These are phyloP conservation scores for Scleroderma citrinum DNA, from an alignment of 768 basidiomycete genomes.

Conservation along the genomic window DNA sequence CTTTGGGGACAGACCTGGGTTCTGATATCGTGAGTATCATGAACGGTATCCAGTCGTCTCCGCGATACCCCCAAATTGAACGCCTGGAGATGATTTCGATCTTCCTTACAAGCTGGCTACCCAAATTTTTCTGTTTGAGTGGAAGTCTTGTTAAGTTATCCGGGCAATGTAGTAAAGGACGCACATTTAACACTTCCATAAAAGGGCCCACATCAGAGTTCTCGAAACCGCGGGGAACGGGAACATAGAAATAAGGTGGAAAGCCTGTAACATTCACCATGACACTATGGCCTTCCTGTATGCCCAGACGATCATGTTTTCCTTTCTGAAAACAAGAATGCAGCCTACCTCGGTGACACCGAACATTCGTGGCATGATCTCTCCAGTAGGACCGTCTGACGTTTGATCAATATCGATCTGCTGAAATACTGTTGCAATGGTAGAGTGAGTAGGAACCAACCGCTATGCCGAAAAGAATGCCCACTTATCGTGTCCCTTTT, in stretches of 20 bases:
- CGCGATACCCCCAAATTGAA: constrained; percentile 83
- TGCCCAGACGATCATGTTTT: constrained; percentile 1
- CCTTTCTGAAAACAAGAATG: not conserved
- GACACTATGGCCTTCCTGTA: constrained; percentile 70
- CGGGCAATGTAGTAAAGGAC: constrained; percentile 17
- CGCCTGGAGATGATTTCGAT: constrained; percentile 60
- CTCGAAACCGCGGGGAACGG: constrained; percentile 79
- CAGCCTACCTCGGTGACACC: constrained; percentile 78
- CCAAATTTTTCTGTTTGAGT: constrained; percentile 16
- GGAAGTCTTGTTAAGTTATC: not conserved
- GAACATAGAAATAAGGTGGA: constrained; percentile 89
- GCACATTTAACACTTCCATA: constrained; percentile 66
- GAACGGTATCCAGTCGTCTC: constrained; percentile 75
- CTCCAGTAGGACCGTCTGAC: constrained; percentile 35
- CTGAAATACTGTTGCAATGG: constrained; percentile 66
- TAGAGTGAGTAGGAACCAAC: not conserved
- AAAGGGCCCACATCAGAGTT: constrained; percentile 63
- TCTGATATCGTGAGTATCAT: constrained; percentile 77
- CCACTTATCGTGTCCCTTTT: constrained; percentile 64
- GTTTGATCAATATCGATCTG: constrained; percentile 90
- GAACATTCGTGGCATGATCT: constrained; percentile 62
- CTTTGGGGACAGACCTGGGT: constrained; percentile 74
- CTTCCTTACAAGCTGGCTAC: constrained; percentile 37
- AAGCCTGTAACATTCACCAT: constrained; percentile 79
- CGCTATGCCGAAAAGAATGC: constrained; percentile 13